A percentile compares a stretch with the other conserved stretches of the same genome.
Conservation (phyloP, 2,329 filamentous ascomycete species). For the Hymenoscyphus infarciens region DNA sequence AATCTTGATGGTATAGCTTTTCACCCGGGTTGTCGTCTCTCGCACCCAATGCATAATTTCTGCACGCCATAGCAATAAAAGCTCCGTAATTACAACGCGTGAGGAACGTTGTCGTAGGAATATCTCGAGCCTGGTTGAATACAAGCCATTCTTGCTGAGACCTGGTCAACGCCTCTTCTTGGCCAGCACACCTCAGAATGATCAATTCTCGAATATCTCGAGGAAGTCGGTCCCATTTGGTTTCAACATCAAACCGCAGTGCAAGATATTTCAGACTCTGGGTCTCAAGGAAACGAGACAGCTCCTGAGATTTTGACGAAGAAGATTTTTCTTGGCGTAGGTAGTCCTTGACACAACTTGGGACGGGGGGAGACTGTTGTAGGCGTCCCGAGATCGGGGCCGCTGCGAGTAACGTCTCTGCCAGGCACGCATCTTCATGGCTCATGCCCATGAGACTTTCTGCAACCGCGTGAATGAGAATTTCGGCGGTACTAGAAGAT, state of each 20-base stretch:
- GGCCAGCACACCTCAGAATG: conserved; percentile 44
- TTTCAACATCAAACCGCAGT: conserved; percentile 47
- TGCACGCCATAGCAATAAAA: conserved; percentile 24
- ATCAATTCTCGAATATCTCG: conserved; percentile 44
- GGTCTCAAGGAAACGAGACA: conserved; percentile 24
- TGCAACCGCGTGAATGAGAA: conserved; percentile 23
- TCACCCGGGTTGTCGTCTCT: conserved; percentile 16
- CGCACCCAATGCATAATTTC: conserved; percentile 19
- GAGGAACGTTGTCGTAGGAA: conserved; percentile 23
- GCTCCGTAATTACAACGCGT: conserved; percentile 28
- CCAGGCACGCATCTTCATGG: conserved; percentile 37
- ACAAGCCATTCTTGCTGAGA: conserved; percentile 24
- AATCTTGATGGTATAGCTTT: conserved; percentile 16
- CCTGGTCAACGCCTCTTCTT: conserved; percentile 28
- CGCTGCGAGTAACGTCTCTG: conserved; percentile 36
- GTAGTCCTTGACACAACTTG: conserved; percentile 20
- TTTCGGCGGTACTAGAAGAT: conserved; percentile 20
- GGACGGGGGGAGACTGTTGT: conserved; percentile 12
- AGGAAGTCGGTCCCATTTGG: conserved; percentile 49
- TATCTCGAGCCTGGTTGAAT: conserved; percentile 21
- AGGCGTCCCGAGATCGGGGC: conserved; percentile 6
- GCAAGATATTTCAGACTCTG: conserved; percentile 46
- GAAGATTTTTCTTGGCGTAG: conserved; percentile 36
- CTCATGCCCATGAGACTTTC: conserved; percentile 25
- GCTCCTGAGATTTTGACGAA: conserved; percentile 25